A percentile compares a stretch with the other conserved stretches of the same genome.
phyloP scores from a whole-genome alignment of 306 rosid species.

The Mimosa pudica region DNA sequence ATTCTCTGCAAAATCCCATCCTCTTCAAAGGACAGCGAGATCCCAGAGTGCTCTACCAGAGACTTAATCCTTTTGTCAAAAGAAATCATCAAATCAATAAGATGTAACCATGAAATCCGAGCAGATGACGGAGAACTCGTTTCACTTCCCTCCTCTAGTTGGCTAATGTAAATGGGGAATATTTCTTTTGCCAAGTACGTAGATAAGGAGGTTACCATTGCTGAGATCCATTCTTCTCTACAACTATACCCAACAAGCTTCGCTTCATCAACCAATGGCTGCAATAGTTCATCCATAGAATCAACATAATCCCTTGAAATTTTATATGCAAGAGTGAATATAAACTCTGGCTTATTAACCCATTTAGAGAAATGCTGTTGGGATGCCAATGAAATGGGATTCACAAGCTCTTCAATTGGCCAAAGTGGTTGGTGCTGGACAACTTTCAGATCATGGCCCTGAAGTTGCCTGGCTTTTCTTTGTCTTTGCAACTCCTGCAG shows the following conservation, averaged over 20 bases:
- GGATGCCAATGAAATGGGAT: constrained; percentile 78
- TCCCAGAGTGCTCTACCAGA: constrained; percentile 75
- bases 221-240: constrained; percentile 96
- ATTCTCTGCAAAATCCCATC: constrained; percentile 56
- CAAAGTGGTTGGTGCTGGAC: constrained; percentile 85
- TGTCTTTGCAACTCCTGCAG: constrained; percentile 83
- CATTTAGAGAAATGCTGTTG: constrained; percentile 89
- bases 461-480: constrained; percentile 85
- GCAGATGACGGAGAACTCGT: constrained; percentile 54
- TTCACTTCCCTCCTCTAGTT: constrained; percentile 56
- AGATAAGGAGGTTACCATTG: constrained; percentile 78
- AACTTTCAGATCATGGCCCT: constrained; percentile 57
- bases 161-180: constrained; percentile 66
- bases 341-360: constrained; percentile 83
- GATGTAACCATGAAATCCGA: constrained; percentile 77
- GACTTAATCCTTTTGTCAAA: constrained; percentile 85
- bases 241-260: constrained; percentile 84
- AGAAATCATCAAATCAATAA: constrained; percentile 91
- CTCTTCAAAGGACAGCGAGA: constrained; percentile 63
- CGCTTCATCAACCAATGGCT: constrained; percentile 93
- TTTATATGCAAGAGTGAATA: constrained; percentile 86
- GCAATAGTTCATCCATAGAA: constrained; percentile 82
- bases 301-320: constrained; percentile 84
- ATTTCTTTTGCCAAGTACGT: constrained; percentile 85
- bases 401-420: constrained; percentile 97